Conservation (phyloP, 805 yeast species). For the Myxozyma geophila region DNA sequence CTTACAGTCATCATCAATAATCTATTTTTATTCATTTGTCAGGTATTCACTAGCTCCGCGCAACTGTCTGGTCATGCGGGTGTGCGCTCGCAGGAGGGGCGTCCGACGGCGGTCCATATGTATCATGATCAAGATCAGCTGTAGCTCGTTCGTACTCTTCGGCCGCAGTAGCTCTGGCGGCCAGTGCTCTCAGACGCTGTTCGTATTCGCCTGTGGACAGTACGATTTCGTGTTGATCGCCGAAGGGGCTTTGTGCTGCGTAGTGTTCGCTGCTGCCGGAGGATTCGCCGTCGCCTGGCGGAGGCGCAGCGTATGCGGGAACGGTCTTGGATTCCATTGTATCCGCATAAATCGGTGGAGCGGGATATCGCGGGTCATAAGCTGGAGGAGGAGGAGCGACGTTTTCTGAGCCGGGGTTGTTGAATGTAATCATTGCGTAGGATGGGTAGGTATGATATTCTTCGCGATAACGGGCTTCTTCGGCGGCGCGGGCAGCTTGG, state of each 20-base stretch:
- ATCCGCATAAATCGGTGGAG: constrained; percentile 28
- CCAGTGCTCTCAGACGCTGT: background rate
- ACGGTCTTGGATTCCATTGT: constrained; percentile 19
- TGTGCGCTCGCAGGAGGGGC: background rate
- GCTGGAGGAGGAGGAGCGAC: constrained; percentile 30
- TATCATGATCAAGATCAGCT: background rate
- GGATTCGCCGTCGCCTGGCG: constrained; percentile 9
- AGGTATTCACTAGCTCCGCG: background rate
- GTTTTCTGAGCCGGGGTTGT: background rate
- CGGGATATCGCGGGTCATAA: constrained; percentile 33
- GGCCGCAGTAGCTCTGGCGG: constrained; percentile 7
- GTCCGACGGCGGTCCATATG: constrained; percentile 5
- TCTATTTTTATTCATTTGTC: background rate
- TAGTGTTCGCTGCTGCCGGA: constrained; percentile 3
- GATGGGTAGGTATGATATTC: constrained; percentile 21
- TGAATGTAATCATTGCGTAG: constrained; percentile 22
- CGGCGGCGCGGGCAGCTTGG: constrained; percentile 16
- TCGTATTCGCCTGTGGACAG: background rate
- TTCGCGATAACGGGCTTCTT: constrained; percentile 21
- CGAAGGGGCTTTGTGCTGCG: constrained; percentile 7
- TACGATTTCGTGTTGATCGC: background rate
- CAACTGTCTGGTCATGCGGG: background rate
- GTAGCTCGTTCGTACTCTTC: constrained; percentile 11
- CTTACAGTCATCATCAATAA: background rate
- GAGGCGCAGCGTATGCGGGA: background rate